phyloP scores from a whole-genome alignment of 192 early-diverging fungal genomes.

The Linnemannia exigua region DNA sequence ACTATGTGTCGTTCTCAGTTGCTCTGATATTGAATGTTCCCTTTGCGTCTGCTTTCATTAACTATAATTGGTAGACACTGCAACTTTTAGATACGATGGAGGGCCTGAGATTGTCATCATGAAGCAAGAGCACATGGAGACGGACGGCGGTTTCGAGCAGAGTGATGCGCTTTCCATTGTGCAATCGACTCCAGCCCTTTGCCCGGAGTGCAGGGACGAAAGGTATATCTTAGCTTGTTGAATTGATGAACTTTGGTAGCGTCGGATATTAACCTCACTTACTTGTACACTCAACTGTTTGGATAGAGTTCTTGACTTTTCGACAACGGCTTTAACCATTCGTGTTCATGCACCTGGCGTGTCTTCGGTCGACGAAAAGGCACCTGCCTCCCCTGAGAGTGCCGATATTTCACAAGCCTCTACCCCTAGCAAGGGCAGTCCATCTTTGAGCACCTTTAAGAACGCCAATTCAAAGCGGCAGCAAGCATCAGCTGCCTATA shows the following conservation, averaged over 20 bases:
- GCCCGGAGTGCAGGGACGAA: conserved; percentile 21
- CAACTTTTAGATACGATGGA: conserved; percentile 32
- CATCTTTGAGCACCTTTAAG: neutral
- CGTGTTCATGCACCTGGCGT: conserved; percentile 14
- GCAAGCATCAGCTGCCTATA: neutral
- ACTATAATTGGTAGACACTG: neutral
- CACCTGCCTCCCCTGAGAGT: neutral
- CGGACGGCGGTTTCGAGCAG: neutral
- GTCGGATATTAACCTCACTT: neutral
- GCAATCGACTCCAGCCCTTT: conserved; percentile 2
- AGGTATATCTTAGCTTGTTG: conserved; percentile 6
- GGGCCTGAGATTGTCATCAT: conserved; percentile 14
- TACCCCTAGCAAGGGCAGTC: neutral
- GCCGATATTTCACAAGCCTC: neutral
- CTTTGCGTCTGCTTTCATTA: neutral
- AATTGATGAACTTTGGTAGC: neutral
- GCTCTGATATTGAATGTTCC: neutral
- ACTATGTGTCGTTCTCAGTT: neutral
- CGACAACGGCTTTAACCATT: conserved; percentile 6
- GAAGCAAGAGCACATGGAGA: neutral
- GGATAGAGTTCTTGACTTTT: conserved; percentile 28
- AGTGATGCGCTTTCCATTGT: no score
- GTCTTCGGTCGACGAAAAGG: neutral
- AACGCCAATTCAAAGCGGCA: conserved; percentile 11
- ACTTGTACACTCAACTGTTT: neutral